These are phyloP conservation scores for Phaseolus coccineus DNA, from an alignment of 331 rosid species.

Conservation along the genomic window DNA sequence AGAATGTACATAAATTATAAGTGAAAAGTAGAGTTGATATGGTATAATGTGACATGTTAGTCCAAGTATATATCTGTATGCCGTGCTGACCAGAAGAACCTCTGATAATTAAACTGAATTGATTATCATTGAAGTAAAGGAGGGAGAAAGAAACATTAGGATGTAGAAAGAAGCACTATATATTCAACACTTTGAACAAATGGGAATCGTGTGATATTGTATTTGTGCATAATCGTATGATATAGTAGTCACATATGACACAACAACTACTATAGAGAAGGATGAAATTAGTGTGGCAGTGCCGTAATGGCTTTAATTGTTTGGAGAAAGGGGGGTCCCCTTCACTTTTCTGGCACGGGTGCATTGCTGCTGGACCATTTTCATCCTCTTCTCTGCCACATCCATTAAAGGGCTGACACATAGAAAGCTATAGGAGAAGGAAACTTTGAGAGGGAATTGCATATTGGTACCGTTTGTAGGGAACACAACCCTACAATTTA, in stretches of 20 bases:
- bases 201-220: slow-evolving; percentile 55
- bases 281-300: slow-evolving; percentile 25
- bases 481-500: slow-evolving; percentile 32
- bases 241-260: background rate
- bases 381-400: slow-evolving; percentile 18
- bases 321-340: slow-evolving; percentile 46
- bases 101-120: background rate
- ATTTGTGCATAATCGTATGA: background rate
- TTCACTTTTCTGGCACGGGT: slow-evolving; percentile 32
- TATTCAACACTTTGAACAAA: slow-evolving; percentile 47
- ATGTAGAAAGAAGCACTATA: too few species aligned
- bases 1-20: background rate
- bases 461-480: slow-evolving; percentile 46
- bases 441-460: slow-evolving; percentile 40
- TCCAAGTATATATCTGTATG: slow-evolving; percentile 4
- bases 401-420: slow-evolving; percentile 47
- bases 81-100: slow-evolving; percentile 53
- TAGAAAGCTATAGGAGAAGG: slow-evolving; percentile 26
- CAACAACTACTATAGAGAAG: background rate
- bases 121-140: background rate
- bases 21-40: background rate
- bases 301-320: slow-evolving; percentile 50
- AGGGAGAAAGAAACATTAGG: background rate
- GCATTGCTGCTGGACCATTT: slow-evolving; percentile 54
- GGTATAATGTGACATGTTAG: slow-evolving; percentile 2